Conservation (phyloP, 2,329 filamentous ascomycete genomes). For the Penicillium sp. region DNA sequence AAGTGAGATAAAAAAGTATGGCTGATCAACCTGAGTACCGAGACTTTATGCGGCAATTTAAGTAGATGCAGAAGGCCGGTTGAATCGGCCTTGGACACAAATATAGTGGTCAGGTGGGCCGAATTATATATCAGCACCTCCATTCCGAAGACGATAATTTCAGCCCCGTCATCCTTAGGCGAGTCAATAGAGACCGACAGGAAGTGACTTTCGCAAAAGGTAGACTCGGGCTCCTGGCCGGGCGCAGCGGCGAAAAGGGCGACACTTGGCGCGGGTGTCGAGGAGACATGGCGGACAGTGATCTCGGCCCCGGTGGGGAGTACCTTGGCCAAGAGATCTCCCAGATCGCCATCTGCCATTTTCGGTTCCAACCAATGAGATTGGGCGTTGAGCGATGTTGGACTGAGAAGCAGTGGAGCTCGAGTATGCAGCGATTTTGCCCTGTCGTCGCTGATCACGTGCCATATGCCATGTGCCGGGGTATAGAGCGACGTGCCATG, state of each 20-base stretch:
- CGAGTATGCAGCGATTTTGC: conserved; percentile 7
- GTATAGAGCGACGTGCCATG: background rate
- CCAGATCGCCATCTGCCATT: conserved; percentile 38
- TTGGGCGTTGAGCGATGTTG: conserved; percentile 16
- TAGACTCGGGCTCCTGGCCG: conserved; percentile 69
- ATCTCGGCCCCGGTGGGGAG: conserved; percentile 59
- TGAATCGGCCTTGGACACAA: conserved; percentile 95
- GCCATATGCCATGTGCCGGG: conserved; percentile 1
- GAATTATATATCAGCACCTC: conserved; percentile 89
- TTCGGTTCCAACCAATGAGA: conserved; percentile 17
- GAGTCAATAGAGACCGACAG: conserved; percentile 57
- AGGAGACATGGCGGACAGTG: conserved; percentile 82
- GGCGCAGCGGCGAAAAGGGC: conserved; percentile 80
- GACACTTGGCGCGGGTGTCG: conserved; percentile 70
- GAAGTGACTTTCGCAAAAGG: conserved; percentile 85
- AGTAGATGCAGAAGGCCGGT: conserved; percentile 79
- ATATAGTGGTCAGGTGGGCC: conserved; percentile 76
- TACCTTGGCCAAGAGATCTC: conserved; percentile 51
- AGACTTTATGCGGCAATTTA: conserved; percentile 61
- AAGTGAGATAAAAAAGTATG: conserved; percentile 76
- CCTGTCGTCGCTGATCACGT: conserved; percentile 19
- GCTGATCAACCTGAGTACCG: conserved; percentile 68
- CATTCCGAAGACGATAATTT: conserved; percentile 76
- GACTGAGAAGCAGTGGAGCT: conserved; percentile 17
- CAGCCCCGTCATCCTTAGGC: conserved; percentile 30